These are phyloP conservation scores for Podospora sp. DNA, from an alignment of 495 filamentous ascomycete genomes.

Conservation along the genomic window DNA sequence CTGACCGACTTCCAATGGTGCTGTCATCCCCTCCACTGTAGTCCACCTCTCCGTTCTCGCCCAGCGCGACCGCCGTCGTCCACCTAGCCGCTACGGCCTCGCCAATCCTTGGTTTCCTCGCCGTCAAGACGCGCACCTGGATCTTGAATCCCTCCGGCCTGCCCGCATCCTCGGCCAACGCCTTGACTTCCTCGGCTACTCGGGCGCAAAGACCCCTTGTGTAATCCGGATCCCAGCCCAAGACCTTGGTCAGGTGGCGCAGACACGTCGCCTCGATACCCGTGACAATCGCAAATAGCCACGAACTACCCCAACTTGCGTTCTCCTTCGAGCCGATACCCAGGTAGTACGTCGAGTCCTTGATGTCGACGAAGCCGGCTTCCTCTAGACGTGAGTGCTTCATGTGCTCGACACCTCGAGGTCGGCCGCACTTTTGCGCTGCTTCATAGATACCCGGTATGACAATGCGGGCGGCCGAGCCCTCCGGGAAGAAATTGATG, in stretches of 20 bases:
- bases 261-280: slow-evolving; percentile 65
- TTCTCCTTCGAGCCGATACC: slow-evolving; percentile 60
- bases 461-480: slow-evolving; percentile 41
- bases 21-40: slow-evolving; percentile 36
- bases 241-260: slow-evolving; percentile 60
- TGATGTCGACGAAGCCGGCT: slow-evolving; percentile 65
- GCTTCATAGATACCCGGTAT: slow-evolving; percentile 45
- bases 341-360: slow-evolving; percentile 56
- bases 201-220: slow-evolving; percentile 59
- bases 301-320: slow-evolving; percentile 64
- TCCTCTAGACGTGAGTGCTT: slow-evolving; percentile 51
- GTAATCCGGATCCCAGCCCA: slow-evolving; percentile 58
- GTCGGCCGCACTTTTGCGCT: slow-evolving; percentile 45
- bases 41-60: slow-evolving; percentile 31
- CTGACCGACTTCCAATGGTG: slow-evolving; percentile 33
- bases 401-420: slow-evolving; percentile 59
- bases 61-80: slow-evolving; percentile 28
- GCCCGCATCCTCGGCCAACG: slow-evolving; percentile 45
- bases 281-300: slow-evolving; percentile 64
- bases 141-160: slow-evolving; percentile 46
- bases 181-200: slow-evolving; percentile 55
- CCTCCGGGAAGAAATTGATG: slow-evolving; percentile 42
- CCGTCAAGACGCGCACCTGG: slow-evolving; percentile 58
- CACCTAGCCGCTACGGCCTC: slow-evolving; percentile 14
- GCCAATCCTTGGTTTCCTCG: slow-evolving; percentile 52